These are phyloP conservation scores for Hirsutella rhossiliensis DNA, from an alignment of 2,329 filamentous ascomycete genomes.

Conservation along the genomic window DNA sequence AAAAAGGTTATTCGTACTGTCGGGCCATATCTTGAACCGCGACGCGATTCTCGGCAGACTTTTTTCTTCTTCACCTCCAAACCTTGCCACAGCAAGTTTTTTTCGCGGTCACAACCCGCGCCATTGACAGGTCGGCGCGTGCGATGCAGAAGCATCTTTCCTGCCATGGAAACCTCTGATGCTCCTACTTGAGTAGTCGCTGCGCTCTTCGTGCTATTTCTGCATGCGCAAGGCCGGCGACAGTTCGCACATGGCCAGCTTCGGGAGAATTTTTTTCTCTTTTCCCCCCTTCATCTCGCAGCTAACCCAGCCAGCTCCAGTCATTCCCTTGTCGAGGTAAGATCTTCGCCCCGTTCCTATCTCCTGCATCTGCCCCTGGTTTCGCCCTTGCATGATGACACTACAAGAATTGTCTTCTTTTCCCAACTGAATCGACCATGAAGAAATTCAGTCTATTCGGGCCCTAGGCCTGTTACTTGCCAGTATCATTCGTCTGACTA, in stretches of 20 bases:
- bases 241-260: too few relatives aligned
- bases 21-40: conserved; percentile 16
- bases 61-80: background rate
- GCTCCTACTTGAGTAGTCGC: too few relatives aligned
- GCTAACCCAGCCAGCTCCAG: background rate
- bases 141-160: too few relatives aligned
- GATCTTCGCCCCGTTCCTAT: conserved; percentile 2
- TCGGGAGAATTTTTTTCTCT: too few relatives aligned
- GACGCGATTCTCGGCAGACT: background rate
- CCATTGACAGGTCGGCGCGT: too few relatives aligned
- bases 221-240: too few relatives aligned
- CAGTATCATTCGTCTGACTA: conserved; percentile 74
- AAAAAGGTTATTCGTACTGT: conserved; percentile 19
- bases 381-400: conserved; percentile 55
- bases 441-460: conserved; percentile 58
- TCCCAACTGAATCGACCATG: conserved; percentile 81
- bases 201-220: too few relatives aligned
- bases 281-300: background rate
- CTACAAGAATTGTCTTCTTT: conserved; percentile 63
- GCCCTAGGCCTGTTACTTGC: conserved; percentile 75
- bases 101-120: background rate
- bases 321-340: background rate
- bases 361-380: conserved; percentile 7
- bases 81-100: background rate
- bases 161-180: too few relatives aligned